Base-by-base conservation (phyloP, 2,329 filamentous ascomycete genomes). In the Aureobasidium melanogenum region DNA sequence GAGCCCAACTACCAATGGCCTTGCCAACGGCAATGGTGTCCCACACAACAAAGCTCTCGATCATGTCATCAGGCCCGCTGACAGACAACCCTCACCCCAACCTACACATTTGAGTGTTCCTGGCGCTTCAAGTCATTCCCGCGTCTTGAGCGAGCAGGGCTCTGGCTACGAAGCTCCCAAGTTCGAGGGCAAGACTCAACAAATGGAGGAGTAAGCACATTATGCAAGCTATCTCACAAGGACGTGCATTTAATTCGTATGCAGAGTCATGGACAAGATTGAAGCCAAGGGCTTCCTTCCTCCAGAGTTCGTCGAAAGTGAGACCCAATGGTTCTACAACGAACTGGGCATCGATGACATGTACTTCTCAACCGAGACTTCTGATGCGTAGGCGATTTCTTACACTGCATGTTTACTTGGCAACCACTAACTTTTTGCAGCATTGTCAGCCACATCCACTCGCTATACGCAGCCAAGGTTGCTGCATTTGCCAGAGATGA, bases 281-380 rank as follows among this genome's bases (percentile, higher is more conserved):
- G 82, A 85, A 70, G 83, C 87, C 66, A 88, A 87, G 71, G 89
- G 87, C 63, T 97, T 95, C 83, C 89, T 99, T 64, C 94, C 94
- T 1, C 82, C 84, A 62, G 81, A 88, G 57, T 88, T 96, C 66
- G 83, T 97, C 65, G 88, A 95, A 65, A 82, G 86, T 28, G 92
- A 99, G 77, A 89, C 92, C 56, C 82, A 85, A 63, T 99, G 94
- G 93, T 99, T 99, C 80, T 99, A 99, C 80, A 89, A 94, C 73
- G 88, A 95, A 75, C 85, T 99, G 26, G 94, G 94, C 68, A 99
- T 99, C 69, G 94, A 99, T 71, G 94, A 97, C 80, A 93, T 96
- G 77, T 97, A 97, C 81, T 97, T 97, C 79, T 86, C 92, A 72
- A 91, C 93, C 66, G 92, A 97, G 79, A 84, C 83, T 5, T 88